phyloP scores from a whole-genome alignment of 495 filamentous ascomycete species.

The Gamarada debralockiae region DNA sequence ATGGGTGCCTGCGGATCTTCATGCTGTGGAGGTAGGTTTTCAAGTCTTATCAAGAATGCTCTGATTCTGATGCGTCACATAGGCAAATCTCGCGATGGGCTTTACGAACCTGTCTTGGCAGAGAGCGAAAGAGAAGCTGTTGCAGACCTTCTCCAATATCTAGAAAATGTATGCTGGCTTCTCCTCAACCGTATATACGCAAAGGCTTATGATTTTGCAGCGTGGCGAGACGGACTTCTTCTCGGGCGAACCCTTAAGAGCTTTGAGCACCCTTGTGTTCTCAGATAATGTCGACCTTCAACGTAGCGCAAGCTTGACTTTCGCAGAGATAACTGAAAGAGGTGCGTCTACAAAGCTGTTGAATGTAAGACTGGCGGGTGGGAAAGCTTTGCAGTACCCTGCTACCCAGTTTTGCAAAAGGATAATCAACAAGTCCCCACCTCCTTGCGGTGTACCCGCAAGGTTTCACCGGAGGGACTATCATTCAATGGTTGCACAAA shows the following conservation, averaged over 20 bases:
- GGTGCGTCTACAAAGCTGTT: slow-evolving; percentile 51
- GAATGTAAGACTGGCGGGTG: too few relatives aligned
- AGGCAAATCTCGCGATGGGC: slow-evolving; percentile 87
- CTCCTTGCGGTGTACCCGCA: too few relatives aligned
- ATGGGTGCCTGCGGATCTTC: slow-evolving; percentile 47
- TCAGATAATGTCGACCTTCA: slow-evolving; percentile 99
- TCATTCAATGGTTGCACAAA: slow-evolving; percentile 2
- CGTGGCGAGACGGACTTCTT: slow-evolving; percentile 97
- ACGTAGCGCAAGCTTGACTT: slow-evolving; percentile 94
- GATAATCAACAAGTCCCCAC: too few relatives aligned
- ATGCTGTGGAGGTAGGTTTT: slow-evolving; percentile 45
- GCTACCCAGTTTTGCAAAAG: too few relatives aligned
- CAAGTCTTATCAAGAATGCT: slow-evolving; percentile 1
- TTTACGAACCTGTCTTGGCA: slow-evolving; percentile 92
- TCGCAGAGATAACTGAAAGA: slow-evolving; percentile 98
- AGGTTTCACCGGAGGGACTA: too few relatives aligned
- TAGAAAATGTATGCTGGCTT: slow-evolving; percentile 75
- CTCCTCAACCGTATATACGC: background rate
- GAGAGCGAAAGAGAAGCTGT: slow-evolving; percentile 98
- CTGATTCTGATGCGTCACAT: slow-evolving; percentile 16
- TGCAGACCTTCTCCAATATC: slow-evolving; percentile 87
- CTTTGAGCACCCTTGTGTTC: slow-evolving; percentile 91
- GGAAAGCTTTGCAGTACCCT: too few relatives aligned
- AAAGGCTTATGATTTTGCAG: slow-evolving; percentile 41
- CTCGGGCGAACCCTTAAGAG: slow-evolving; percentile 90